A percentile compares a stretch with the other conserved stretches of the same genome.
These are phyloP conservation scores for Neonectria sp. DNA, from an alignment of 2,329 filamentous ascomycete species.

Conservation along the genomic window DNA sequence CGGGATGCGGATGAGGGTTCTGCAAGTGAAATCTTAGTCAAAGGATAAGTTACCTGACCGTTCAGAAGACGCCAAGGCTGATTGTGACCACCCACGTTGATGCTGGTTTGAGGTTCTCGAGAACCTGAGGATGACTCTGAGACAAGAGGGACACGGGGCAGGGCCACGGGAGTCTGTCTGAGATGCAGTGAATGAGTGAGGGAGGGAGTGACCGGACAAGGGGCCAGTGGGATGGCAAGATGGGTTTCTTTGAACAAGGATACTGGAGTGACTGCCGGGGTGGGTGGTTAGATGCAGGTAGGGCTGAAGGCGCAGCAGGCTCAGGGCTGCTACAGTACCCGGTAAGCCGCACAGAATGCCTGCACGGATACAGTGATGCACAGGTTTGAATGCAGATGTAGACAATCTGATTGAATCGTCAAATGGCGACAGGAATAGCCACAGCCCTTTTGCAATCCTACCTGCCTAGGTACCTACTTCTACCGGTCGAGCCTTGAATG, in stretches of 20 bases:
- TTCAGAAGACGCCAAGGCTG: not conserved
- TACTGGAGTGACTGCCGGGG: not conserved
- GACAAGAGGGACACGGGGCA: constrained; percentile 15
- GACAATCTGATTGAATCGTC: not conserved
- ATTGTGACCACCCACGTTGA: not conserved
- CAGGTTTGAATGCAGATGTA: too few relatives aligned
- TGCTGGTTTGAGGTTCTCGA: not conserved
- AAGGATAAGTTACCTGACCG: too few relatives aligned
- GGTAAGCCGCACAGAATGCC: not conserved
- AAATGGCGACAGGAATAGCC: not conserved
- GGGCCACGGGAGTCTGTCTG: constrained; percentile 11
- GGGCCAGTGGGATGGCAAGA: too few relatives aligned
- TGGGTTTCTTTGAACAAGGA: not conserved
- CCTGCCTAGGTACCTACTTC: not conserved
- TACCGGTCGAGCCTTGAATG: not conserved
- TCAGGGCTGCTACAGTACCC: not conserved
- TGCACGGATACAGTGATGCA: not conserved
- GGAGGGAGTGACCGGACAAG: too few relatives aligned
- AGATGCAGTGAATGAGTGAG: not conserved
- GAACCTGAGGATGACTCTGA: constrained; percentile 4
- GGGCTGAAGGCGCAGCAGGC: constrained; percentile 28
- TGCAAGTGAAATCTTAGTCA: too few relatives aligned
- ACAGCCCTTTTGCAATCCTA: not conserved
- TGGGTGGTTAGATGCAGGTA: constrained; percentile 7
- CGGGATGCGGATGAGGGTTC: not conserved